Base-by-base conservation (phyloP, 768 basidiomycete genomes). In the Tylopilus balloui region DNA sequence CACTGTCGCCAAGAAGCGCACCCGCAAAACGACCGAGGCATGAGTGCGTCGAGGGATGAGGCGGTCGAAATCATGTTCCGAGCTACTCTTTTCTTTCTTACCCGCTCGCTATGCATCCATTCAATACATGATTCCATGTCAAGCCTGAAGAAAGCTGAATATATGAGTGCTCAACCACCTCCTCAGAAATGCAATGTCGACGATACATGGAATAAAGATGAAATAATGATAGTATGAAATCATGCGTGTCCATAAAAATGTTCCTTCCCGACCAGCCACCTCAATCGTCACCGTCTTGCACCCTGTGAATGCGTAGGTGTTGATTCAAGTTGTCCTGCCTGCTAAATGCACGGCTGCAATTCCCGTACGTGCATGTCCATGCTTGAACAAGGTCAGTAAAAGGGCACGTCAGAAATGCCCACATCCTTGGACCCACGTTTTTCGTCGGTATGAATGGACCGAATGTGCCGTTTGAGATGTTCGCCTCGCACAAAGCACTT, bases 1-100 rank as follows among this genome's bases (percentile, higher is more conserved):
- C 72, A 89, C 86, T 17, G 78, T 79, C 41, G 92, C 92, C n/a
- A 86, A 83, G 75, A 93, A 92, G 81, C 86, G 83, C 69, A 69
- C 72, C 69, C 84, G 78, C 58, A 73, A 78, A 53, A 63, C 78
- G 31, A 70, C 79, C 56, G 73, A 78, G 63, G 74, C 72, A 65
- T 78, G 62, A 73, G 49, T 6, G 5, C 10, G 31, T 34, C 34
- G 43, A 36, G 32, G 34, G 17, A 41, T 27, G 20, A 37, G 36
- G 23, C 13, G 27, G 27, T 27, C 27, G 11, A 8, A n/a, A n/a
- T n/a, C 15, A 17, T 9, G 24, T 34, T 17, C n/a, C 8, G 3
- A n/a, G 32, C 32, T 64, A 57, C 45, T 54, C 50, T 59, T 45
- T 48, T 40, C 8, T 47, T 29, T 47, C 39, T 45, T 49, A 45